Base-by-base conservation (phyloP, 2,329 filamentous ascomycete species). In the Mollisiaceae sp. region DNA sequence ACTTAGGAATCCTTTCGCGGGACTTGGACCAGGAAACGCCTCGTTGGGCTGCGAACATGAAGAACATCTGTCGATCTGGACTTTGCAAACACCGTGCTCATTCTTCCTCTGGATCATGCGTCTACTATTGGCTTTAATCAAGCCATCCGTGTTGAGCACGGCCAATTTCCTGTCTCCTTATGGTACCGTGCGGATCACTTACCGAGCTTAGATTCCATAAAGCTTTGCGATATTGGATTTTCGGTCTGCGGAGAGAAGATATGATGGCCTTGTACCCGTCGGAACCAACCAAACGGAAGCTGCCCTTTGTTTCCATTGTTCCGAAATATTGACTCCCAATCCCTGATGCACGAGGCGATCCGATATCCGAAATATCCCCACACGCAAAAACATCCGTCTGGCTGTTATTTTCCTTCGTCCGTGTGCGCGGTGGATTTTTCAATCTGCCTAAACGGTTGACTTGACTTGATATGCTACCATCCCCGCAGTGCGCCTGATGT, bases 401-500 rank as follows among this genome's bases (percentile, higher is more conserved):
- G 60, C 35, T 35, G 60, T 14, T 36, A 62, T 47, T 62, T 32
- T 35, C 59, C 50, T 62, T n/a, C 20, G 8, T 20, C 45, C 45
- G 15, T 11, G 20, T 50, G 11, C 22, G n/a, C 4, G 9, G 22
- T 50, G n/a, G 14, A n/a, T 43, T 43, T 43, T 43, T 43, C 14
- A 43, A 18, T 15, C 41, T 50, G 20, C 22, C 45, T 50, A 24
- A 50, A 50, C 22, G 8, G 45, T 8, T 27, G 6, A 22, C 20
- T 20, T 24, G 2, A 12, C 8, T 24, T 12, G 45, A 50, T 50
- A n/a, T 18, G 6, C 45, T 24, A 20, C 6, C 24, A 50, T 50
- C 45, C 45, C 45, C 45, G 45, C 45, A 50, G 22, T 9, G 45
- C 45, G 45, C 8, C 20, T 50, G 45, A 50, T 50, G n/a, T 50